Conservation (phyloP, 257 asterid species). For the Apocynum venetum region DNA sequence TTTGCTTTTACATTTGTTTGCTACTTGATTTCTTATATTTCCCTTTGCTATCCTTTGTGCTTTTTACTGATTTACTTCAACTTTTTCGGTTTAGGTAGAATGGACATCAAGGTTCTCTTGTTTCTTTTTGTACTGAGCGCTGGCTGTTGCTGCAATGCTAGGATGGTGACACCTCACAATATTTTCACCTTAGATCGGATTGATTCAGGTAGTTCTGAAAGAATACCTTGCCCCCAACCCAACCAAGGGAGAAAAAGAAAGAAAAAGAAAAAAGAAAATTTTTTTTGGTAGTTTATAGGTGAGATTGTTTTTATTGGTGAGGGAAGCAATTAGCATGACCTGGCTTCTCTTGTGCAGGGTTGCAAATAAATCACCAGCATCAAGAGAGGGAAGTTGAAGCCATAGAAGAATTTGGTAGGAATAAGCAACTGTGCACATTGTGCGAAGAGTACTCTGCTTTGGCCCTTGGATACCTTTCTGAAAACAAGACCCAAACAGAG, state of each 20-base stretch:
- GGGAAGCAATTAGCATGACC: constrained; percentile 10
- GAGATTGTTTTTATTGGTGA: neutral
- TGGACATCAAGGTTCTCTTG: constrained; percentile 59
- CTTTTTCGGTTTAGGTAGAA: constrained; percentile 42
- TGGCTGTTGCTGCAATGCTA: constrained; percentile 57
- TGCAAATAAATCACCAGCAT: constrained; percentile 34
- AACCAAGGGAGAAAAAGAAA: neutral
- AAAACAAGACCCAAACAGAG: constrained; percentile 68
- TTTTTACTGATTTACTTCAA: constrained; percentile 1
- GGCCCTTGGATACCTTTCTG: constrained; percentile 58
- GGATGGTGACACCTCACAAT: constrained; percentile 37
- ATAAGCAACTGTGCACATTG: constrained; percentile 45
- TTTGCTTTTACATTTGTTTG: neutral
- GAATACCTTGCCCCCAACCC: neutral
- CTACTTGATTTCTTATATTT: neutral
- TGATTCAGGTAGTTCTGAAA: constrained; percentile 33
- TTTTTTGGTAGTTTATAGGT: neutral
- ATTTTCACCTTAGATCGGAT: constrained; percentile 14
- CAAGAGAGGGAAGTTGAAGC: constrained; percentile 34
- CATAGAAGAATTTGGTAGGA: constrained; percentile 32
- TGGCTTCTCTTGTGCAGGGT: constrained; percentile 33
- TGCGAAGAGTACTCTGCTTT: constrained; percentile 70
- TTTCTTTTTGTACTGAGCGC: constrained; percentile 40
- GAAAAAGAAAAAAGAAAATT: neutral
- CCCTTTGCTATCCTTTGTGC: neutral